A percentile compares a stretch with the other conserved stretches of the same genome.
These are phyloP conservation scores for Ottelia alismoides DNA, from an alignment of 106 monocot species.

Conservation along the genomic window DNA sequence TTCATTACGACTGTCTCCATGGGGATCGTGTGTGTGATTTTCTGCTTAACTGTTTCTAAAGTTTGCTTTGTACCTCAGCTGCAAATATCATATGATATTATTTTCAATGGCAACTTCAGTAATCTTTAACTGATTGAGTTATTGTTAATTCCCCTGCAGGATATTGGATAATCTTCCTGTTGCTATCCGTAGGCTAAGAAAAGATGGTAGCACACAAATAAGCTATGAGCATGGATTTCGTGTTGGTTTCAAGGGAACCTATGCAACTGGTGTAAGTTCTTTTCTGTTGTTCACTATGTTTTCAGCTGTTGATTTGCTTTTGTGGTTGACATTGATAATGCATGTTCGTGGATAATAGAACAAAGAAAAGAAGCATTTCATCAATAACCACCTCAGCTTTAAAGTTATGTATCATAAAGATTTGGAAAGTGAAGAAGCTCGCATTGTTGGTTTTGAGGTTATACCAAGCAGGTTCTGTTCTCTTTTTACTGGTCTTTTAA, in stretches of 20 bases:
- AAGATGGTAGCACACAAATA: slow-evolving; percentile 28
- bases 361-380: slow-evolving; percentile 38
- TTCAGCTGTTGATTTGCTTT: too few relatives aligned
- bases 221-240: slow-evolving; percentile 49
- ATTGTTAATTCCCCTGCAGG: slow-evolving; percentile 15
- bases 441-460: slow-evolving; percentile 65
- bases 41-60: too few relatives aligned
- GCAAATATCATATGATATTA: too few relatives aligned
- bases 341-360: too few relatives aligned
- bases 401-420: slow-evolving; percentile 52
- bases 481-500: too few relatives aligned
- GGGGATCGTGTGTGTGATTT: too few relatives aligned
- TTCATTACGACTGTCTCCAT: neutral
- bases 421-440: slow-evolving; percentile 24
- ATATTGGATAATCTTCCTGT: slow-evolving; percentile 73
- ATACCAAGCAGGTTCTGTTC: slow-evolving; percentile 33
- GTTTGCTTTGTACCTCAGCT: too few relatives aligned
- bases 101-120: too few relatives aligned
- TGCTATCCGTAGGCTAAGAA: slow-evolving; percentile 43
- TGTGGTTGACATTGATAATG: too few relatives aligned
- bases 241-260: slow-evolving; percentile 20
- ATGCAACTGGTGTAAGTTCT: slow-evolving; percentile 7
- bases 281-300: neutral
- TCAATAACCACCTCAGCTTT: slow-evolving; percentile 54
- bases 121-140: too few relatives aligned